Base-by-base conservation (phyloP, 2,329 filamentous ascomycete genomes). In the Fusarium euwallaceae region DNA sequence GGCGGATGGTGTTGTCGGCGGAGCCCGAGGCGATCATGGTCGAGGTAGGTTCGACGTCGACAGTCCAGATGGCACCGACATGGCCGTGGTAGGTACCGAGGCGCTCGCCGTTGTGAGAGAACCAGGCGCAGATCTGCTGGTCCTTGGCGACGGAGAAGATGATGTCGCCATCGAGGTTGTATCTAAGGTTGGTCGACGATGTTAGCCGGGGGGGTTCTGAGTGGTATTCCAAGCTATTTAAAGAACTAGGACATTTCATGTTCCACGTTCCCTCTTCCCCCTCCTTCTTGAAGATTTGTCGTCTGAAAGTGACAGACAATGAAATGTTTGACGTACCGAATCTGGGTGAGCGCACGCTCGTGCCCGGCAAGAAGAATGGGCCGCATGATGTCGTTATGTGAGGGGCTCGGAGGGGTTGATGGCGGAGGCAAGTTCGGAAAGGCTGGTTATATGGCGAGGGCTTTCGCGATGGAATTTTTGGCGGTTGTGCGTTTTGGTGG, bases 21-120 rank as follows among this genome's bases (percentile, higher is more conserved):
- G 95, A 97, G 80, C 97, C 97, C 72, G 94, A 97, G 82, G 96
- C 97, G 82, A 98, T 92, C 82, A 99, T 91, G 80, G 94, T 94
- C 75, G 93, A 94, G 80, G 95, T 95, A 76, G 96, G 95, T 87
- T 98, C 94, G 82, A 98, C 93, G 83, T 99, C 97, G 85, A 99
- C 94, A 73, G 97, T 98, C 97, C 97, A 99, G 88, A 99, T 94
- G 80, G 97, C 96, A 86, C 97, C 97, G 85, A 97, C 93, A 87
- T 99, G 97, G 84, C 97, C 97, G 83, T 94, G 92, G 88, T 98
- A 99, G 80, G 96, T 97, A 81, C 97, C 97, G 81, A 98, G 90
- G 81, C 97, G 94, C 89, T 99, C 97, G 87, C 97, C 97, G 86
- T 99, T 99, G 88, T 97, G 95, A 76, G 95, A 93, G 87, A 92